Evolutionary conservation across 1,139 yeast genomes (phyloP).

Genomic region (Candida sanyaensis): DNA sequence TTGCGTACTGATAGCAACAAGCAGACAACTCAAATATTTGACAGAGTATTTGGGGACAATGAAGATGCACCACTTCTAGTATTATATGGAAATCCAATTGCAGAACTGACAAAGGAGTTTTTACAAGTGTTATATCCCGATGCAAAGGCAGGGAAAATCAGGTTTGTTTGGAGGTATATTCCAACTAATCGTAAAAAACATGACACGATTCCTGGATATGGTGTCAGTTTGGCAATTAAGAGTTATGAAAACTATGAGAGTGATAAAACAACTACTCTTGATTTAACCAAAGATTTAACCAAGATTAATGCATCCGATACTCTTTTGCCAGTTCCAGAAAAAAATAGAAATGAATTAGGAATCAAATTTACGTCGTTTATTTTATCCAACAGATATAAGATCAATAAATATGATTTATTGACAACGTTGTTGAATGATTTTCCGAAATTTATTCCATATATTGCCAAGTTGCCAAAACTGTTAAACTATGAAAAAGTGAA

Average conservation of each 20-base stretch:
- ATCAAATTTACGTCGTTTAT: constrained; percentile 48
- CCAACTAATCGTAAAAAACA: constrained; percentile 25
- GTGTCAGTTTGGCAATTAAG: constrained; percentile 61
- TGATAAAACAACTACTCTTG: constrained; percentile 8
- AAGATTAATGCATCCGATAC: constrained; percentile 16
- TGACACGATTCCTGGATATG: constrained; percentile 62
- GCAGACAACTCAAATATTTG: constrained; percentile 42
- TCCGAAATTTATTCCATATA: constrained; percentile 47
- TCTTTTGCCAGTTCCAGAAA: constrained; percentile 25
- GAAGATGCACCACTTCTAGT: constrained; percentile 40
- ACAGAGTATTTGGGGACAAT: constrained; percentile 57
- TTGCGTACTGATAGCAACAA: constrained; percentile 26
- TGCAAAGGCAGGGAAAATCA: constrained; percentile 64
- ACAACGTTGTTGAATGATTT: constrained; percentile 45
- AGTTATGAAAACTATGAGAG: constrained; percentile 64
- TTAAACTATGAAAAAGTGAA: constrained; percentile 19
- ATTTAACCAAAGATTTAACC: constrained; percentile 13
- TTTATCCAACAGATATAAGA: constrained; percentile 26
- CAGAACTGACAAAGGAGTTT: constrained; percentile 53
- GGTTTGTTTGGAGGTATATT: constrained; percentile 76
- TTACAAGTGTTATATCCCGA: constrained; percentile 60
- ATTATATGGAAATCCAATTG: constrained; percentile 55
- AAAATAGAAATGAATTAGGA: constrained; percentile 41
- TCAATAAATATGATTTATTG: constrained; percentile 34
- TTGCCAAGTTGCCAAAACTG: constrained; percentile 21